A percentile compares a stretch with the other conserved stretches of the same genome.
Conservation (phyloP, 306 rosid genomes). For the Gleditsia sinensis region DNA sequence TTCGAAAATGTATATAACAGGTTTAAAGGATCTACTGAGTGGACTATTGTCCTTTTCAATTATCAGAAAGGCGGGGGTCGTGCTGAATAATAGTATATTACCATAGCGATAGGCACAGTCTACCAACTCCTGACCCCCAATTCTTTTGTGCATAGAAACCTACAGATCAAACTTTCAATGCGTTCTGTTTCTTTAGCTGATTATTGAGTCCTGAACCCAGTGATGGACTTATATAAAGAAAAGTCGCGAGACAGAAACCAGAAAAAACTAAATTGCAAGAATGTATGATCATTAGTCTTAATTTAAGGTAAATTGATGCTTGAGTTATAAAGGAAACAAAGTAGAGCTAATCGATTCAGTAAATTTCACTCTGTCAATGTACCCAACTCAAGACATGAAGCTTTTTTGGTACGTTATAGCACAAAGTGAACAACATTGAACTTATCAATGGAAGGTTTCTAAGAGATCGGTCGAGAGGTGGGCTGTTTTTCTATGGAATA, state of each 20-base stretch:
- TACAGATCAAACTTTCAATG: neutral
- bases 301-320: neutral
- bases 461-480: no score
- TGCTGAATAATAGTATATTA: no score
- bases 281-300: neutral
- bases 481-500: no score
- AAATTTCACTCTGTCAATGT: neutral
- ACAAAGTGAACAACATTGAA: neutral
- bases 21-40: no score
- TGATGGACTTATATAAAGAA: neutral
- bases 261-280: neutral
- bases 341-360: neutral
- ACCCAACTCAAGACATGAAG: neutral
- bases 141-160: neutral
- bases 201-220: neutral
- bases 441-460: no score
- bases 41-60: no score
- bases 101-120: no score
- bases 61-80: no score
- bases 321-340: neutral
- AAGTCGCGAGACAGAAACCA: neutral
- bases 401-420: neutral
- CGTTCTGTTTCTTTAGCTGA: no score
- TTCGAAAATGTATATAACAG: no score
- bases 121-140: neutral